These are phyloP conservation scores for Elsinoe australis DNA, from an alignment of 2,329 filamentous ascomycete species.

Conservation along the genomic window DNA sequence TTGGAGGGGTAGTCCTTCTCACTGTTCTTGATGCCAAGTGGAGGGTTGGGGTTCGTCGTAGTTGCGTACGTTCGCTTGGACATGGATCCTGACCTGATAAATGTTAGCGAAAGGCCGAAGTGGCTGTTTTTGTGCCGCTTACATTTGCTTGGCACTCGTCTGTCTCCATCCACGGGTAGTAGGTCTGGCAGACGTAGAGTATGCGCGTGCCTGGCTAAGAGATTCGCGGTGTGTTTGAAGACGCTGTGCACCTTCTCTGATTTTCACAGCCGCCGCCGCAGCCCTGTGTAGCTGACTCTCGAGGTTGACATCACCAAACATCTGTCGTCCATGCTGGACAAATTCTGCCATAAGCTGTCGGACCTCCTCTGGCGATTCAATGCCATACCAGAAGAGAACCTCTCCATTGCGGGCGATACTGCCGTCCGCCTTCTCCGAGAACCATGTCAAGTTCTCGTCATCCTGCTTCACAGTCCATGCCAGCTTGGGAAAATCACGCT, in stretches of 20 bases:
- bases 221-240: slow-evolving; percentile 30
- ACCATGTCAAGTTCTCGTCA: slow-evolving; percentile 96
- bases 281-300: slow-evolving; percentile 77
- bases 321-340: slow-evolving; percentile 68
- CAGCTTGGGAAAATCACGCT: slow-evolving; percentile 84
- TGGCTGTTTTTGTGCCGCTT: background rate
- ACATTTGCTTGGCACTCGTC: background rate
- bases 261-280: slow-evolving; percentile 58
- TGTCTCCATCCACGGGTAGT: background rate
- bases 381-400: slow-evolving; percentile 93
- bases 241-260: slow-evolving; percentile 43
- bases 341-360: slow-evolving; percentile 80
- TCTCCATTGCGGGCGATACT: slow-evolving; percentile 72
- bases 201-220: slow-evolving; percentile 52
- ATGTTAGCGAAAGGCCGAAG: background rate
- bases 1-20: slow-evolving; percentile 71
- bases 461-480: slow-evolving; percentile 96
- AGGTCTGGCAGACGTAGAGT: slow-evolving; percentile 50
- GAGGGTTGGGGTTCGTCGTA: slow-evolving; percentile 80
- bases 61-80: slow-evolving; percentile 48
- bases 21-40: slow-evolving; percentile 78
- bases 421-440: slow-evolving; percentile 93
- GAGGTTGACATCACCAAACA: slow-evolving; percentile 83
- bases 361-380: slow-evolving; percentile 73
- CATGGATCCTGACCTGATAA: slow-evolving; percentile 23